A percentile compares a stretch with the other conserved stretches of the same genome.
Conservation (phyloP, 352 stramenopile species). For the Globisporangium acanthophoron region DNA sequence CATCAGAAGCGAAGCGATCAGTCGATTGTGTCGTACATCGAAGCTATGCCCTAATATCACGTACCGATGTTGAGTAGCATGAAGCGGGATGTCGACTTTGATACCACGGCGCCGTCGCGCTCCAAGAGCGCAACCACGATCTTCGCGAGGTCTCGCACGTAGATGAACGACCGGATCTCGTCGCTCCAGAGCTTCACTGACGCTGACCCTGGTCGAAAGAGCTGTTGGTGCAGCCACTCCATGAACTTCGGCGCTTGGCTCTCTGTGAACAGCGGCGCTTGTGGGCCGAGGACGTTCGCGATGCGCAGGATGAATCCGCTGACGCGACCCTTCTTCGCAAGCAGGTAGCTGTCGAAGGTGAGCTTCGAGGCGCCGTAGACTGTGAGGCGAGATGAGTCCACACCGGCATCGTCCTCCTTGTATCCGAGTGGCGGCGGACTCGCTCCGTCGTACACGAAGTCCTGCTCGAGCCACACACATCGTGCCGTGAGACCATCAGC, state of each 20-base stretch:
- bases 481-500: background rate
- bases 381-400: constrained; percentile 15
- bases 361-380: constrained; percentile 51
- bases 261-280: constrained; percentile 27
- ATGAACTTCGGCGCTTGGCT: constrained; percentile 50
- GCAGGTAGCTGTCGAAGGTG: constrained; percentile 38
- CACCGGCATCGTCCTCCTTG: constrained; percentile 22
- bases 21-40: background rate
- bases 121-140: constrained; percentile 32
- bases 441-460: constrained; percentile 58
- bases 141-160: constrained; percentile 37
- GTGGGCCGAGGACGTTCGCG: constrained; percentile 52
- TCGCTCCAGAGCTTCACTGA: constrained; percentile 46
- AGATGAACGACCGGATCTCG: constrained; percentile 61
- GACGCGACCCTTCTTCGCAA: constrained; percentile 9
- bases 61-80: constrained; percentile 48
- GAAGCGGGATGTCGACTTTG: background rate
- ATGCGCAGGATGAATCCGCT: constrained; percentile 35
- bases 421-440: constrained; percentile 22
- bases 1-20: background rate
- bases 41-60: constrained; percentile 2
- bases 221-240: constrained; percentile 48
- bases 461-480: constrained; percentile 12
- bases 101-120: background rate
- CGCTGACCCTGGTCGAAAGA: constrained; percentile 15